These are phyloP conservation scores for Lachancea quebecensis DNA, from an alignment of 805 yeast genomes.

Conservation along the genomic window DNA sequence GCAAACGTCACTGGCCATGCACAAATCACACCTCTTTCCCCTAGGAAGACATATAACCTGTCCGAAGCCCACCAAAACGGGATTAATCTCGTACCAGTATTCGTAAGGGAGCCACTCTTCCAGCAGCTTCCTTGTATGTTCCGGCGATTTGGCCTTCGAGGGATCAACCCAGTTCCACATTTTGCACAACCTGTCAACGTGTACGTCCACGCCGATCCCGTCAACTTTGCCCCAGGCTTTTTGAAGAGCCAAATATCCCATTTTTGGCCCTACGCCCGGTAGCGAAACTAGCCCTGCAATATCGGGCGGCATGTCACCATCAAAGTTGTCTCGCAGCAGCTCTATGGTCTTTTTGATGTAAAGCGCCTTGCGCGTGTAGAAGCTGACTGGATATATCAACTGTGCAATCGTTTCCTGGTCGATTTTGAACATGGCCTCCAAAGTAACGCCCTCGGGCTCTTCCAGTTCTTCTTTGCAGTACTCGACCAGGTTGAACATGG, in stretches of 20 bases:
- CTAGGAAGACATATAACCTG: slow-evolving; percentile 78
- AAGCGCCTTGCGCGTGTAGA: slow-evolving; percentile 71
- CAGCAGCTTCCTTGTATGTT: slow-evolving; percentile 58
- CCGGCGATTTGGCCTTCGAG: slow-evolving; percentile 53
- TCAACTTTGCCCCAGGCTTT: slow-evolving; percentile 68
- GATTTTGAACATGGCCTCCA: slow-evolving; percentile 46
- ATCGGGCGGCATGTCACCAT: slow-evolving; percentile 68
- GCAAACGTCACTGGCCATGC: slow-evolving; percentile 55
- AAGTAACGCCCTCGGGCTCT: slow-evolving; percentile 43
- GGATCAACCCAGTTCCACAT: slow-evolving; percentile 72
- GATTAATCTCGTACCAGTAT: slow-evolving; percentile 81
- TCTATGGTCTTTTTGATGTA: slow-evolving; percentile 58
- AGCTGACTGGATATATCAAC: slow-evolving; percentile 76
- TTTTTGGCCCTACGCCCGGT: slow-evolving; percentile 95
- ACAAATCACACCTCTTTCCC: slow-evolving; percentile 63
- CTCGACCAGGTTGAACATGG: slow-evolving; percentile 54
- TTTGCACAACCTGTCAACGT: slow-evolving; percentile 70
- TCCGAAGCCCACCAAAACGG: slow-evolving; percentile 87
- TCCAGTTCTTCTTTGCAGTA: slow-evolving; percentile 38
- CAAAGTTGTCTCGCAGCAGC: slow-evolving; percentile 42
- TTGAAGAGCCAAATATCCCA: slow-evolving; percentile 79
- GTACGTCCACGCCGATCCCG: slow-evolving; percentile 96
- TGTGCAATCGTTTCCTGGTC: slow-evolving; percentile 53
- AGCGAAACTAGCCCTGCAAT: slow-evolving; percentile 55
- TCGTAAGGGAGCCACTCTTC: slow-evolving; percentile 69